phyloP scores from a whole-genome alignment of 371 early-diverging fungal species.

The Rhizomucor miehei region DNA sequence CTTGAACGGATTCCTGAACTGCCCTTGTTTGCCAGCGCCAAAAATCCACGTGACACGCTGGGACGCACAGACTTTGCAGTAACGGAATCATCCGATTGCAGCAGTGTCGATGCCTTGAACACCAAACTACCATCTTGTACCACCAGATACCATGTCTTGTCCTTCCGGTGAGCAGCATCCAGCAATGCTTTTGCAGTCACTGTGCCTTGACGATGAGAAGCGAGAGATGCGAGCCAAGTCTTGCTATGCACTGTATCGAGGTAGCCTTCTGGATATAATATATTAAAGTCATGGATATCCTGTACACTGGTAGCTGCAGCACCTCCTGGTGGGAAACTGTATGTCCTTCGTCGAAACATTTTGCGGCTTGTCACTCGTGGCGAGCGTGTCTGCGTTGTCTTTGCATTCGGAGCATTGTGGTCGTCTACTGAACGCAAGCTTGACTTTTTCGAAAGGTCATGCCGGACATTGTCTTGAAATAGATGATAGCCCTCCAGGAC shows the following conservation, averaged over 20 bases:
- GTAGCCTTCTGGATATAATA: conserved; percentile 5
- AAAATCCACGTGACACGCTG: conserved; percentile 18
- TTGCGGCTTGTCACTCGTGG: conserved; percentile 18
- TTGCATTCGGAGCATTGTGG: not conserved
- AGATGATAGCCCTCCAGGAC: conserved; percentile 38
- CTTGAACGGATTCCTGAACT: conserved; percentile 19
- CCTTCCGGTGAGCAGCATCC: conserved; percentile 19
- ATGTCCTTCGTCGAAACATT: conserved; percentile 28
- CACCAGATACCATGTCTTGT: conserved; percentile 17
- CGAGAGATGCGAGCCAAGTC: conserved; percentile 40
- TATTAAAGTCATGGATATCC: too few species aligned
- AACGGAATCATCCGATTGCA: conserved; percentile 13
- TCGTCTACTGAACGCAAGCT: not conserved
- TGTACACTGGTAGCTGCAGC: not conserved
- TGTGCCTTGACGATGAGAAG: conserved; percentile 25
- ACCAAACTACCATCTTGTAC: conserved; percentile 18
- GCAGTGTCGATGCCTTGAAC: conserved; percentile 26
- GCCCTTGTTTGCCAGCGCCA: conserved; percentile 17
- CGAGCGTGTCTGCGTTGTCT: not conserved
- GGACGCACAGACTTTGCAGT: conserved; percentile 4
- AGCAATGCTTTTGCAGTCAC: conserved; percentile 25
- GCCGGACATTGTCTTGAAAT: conserved; percentile 15
- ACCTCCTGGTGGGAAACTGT: conserved; percentile 39
- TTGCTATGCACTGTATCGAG: conserved; percentile 19
- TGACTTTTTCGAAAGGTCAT: conserved; percentile 8